Conservation (phyloP, 2,329 filamentous ascomycete genomes). For the Epichloe sylvatica region DNA sequence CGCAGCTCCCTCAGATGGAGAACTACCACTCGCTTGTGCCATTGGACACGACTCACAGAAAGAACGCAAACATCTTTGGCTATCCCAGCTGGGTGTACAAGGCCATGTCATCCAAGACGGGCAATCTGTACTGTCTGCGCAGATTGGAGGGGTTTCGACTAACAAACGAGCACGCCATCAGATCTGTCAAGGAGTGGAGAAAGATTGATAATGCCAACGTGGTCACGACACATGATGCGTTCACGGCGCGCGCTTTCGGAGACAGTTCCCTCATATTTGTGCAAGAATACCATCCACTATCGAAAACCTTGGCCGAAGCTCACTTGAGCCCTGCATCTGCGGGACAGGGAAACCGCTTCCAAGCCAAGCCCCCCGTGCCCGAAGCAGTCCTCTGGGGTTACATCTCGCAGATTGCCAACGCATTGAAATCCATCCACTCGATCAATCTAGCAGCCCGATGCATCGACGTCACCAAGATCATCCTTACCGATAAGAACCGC, state of each 20-base stretch:
- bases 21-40: conserved; percentile 88
- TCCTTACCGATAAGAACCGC: conserved; percentile 80
- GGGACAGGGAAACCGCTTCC: conserved; percentile 30
- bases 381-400: conserved; percentile 84
- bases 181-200: conserved; percentile 79
- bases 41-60: conserved; percentile 67
- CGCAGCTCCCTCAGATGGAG: conserved; percentile 65
- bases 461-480: conserved; percentile 75
- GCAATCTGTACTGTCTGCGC: conserved; percentile 73
- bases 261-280: conserved; percentile 92
- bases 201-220: conserved; percentile 67
- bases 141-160: conserved; percentile 80
- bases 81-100: conserved; percentile 94
- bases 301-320: conserved; percentile 77
- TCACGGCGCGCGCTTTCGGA: conserved; percentile 83
- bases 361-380: conserved; percentile 34
- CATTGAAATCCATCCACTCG: conserved; percentile 71
- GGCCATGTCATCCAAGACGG: conserved; percentile 76
- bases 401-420: conserved; percentile 79
- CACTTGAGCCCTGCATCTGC: conserved; percentile 40
- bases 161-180: conserved; percentile 78
- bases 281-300: conserved; percentile 81
- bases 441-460: conserved; percentile 72
- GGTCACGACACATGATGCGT: conserved; percentile 79
- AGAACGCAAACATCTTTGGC: conserved; percentile 66